Conservation (phyloP, 1,284 basidiomycete genomes). For the Puccinia coronata region DNA sequence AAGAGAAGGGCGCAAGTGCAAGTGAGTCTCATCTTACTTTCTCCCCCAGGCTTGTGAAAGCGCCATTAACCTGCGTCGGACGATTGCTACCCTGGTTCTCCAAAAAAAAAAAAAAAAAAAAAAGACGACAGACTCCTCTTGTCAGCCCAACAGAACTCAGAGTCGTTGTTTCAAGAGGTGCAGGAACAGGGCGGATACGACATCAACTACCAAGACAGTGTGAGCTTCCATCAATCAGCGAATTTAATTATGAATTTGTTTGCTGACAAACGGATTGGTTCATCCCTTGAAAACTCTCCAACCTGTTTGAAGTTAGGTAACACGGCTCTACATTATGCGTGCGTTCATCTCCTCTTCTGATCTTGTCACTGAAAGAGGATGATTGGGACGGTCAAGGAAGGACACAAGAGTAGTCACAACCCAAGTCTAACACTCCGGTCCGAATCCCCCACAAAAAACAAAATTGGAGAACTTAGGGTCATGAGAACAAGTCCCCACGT, state of each 20-base stretch:
- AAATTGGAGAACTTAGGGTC: background rate
- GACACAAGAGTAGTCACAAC: background rate
- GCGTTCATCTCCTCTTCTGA: conserved; percentile 9
- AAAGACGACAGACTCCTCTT: conserved; percentile 43
- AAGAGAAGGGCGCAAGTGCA: conserved; percentile 21
- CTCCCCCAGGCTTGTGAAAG: background rate
- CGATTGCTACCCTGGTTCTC: no score
- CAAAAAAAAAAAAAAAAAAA: background rate
- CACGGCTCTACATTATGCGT: conserved; percentile 49
- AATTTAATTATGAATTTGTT: no score
- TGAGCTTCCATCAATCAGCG: conserved; percentile 9
- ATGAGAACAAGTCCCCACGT: conserved; percentile 24
- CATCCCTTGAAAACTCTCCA: background rate
- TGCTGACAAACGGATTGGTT: background rate
- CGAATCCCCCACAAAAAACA: background rate
- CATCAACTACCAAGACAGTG: conserved; percentile 40
- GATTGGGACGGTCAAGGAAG: background rate
- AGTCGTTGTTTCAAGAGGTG: conserved; percentile 33
- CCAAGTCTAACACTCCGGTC: background rate
- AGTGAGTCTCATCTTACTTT: background rate
- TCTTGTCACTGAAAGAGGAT: background rate
- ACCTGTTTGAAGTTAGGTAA: conserved; percentile 40
- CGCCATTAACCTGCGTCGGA: background rate
- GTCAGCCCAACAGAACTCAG: conserved; percentile 30
- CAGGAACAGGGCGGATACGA: conserved; percentile 16